These are phyloP conservation scores for Austroboletus niveus DNA, from an alignment of 1,284 basidiomycete species.

Conservation along the genomic window DNA sequence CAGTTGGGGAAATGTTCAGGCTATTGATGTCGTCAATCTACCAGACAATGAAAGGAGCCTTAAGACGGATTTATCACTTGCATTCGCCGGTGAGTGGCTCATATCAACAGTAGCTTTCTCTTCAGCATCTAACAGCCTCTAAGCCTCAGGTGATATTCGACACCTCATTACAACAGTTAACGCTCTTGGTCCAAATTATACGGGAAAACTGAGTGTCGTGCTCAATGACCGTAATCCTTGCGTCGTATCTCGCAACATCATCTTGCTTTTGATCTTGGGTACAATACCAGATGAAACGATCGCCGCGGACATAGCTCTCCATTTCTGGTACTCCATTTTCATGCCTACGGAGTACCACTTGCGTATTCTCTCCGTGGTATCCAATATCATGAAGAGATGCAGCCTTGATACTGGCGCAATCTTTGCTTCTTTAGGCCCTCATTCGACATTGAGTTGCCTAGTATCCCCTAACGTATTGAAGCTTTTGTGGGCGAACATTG, in stretches of 20 bases:
- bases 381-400: constrained; percentile 16
- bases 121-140: not conserved
- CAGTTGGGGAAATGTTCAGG: constrained; percentile 26
- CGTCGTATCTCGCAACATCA: constrained; percentile 36
- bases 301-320: constrained; percentile 42
- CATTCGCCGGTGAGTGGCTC: constrained; percentile 34
- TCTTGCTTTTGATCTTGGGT: constrained; percentile 39
- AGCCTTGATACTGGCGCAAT: not conserved
- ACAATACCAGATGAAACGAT: constrained; percentile 23
- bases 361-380: constrained; percentile 19
- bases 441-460: constrained; percentile 21
- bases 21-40: constrained; percentile 42
- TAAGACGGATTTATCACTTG: constrained; percentile 35
- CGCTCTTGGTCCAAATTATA: constrained; percentile 23
- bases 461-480: constrained; percentile 7
- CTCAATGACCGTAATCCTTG: constrained; percentile 36
- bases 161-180: constrained; percentile 25
- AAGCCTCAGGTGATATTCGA: constrained; percentile 29
- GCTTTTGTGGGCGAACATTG: constrained; percentile 15
- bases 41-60: constrained; percentile 35
- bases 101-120: not conserved
- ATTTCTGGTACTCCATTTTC: constrained; percentile 45
- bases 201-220: constrained; percentile 28
- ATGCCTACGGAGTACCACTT: constrained; percentile 35
- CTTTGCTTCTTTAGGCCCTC: constrained; percentile 11